Conservation (phyloP, 495 filamentous ascomycete genomes). For the Hypoxylon perforatum region DNA sequence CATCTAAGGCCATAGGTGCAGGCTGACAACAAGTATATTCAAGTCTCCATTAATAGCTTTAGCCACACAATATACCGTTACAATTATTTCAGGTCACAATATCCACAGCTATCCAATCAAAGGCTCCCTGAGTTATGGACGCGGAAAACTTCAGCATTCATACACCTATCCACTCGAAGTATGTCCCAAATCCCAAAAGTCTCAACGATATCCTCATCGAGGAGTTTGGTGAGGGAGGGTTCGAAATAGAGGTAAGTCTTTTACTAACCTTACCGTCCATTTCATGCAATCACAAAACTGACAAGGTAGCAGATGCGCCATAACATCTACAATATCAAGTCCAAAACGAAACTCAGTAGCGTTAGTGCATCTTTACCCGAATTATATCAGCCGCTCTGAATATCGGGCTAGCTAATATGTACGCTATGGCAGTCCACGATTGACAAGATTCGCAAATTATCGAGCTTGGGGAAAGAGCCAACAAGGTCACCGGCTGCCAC, state of each 20-base stretch:
- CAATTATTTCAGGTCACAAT: neutral
- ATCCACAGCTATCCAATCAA: neutral
- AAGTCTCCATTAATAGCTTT: too few relatives aligned
- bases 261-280: too few relatives aligned
- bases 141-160: neutral
- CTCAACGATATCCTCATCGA: conserved; percentile 1
- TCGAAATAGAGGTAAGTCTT: conserved; percentile 2
- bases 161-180: conserved; percentile 10
- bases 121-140: neutral
- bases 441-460: too few relatives aligned
- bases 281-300: neutral
- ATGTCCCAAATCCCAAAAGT: neutral
- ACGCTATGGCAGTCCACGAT: too few relatives aligned
- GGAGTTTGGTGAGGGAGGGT: conserved; percentile 2
- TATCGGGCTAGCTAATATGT: too few relatives aligned
- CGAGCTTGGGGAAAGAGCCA: too few relatives aligned
- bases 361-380: too few relatives aligned
- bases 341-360: neutral
- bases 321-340: conserved; percentile 11
- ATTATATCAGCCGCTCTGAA: neutral
- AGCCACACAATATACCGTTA: too few relatives aligned
- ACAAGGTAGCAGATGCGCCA: conserved; percentile 8
- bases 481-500: too few relatives aligned
- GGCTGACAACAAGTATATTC: too few relatives aligned
- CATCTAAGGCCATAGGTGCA: too few relatives aligned